Conservation (phyloP, 805 yeast genomes). For the Ogataea siamensis region DNA sequence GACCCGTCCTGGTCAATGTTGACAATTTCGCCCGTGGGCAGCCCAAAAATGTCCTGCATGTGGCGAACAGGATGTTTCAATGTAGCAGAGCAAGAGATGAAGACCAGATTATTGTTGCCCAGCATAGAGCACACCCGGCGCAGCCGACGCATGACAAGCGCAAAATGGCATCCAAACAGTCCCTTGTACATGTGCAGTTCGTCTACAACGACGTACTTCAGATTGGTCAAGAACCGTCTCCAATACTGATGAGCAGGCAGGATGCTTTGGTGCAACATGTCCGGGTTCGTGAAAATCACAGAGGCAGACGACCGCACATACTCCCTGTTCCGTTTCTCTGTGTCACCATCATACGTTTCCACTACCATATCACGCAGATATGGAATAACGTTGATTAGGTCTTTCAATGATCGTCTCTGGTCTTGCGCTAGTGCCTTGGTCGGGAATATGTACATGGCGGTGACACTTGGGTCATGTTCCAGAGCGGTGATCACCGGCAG, state of each 20-base stretch:
- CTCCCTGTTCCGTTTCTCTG: constrained; percentile 55
- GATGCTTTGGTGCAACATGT: constrained; percentile 82
- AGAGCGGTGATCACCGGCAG: constrained; percentile 66
- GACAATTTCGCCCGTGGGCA: constrained; percentile 45
- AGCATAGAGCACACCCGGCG: constrained; percentile 57
- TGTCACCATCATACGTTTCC: constrained; percentile 94
- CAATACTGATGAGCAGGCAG: constrained; percentile 76
- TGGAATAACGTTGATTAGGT: constrained; percentile 51
- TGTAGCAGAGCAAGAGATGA: constrained; percentile 94
- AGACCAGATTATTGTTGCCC: constrained; percentile 55
- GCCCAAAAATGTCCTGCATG: constrained; percentile 72
- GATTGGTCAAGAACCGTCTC: constrained; percentile 62
- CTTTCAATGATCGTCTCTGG: constrained; percentile 78
- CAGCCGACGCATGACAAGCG: constrained; percentile 77
- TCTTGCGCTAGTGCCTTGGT: constrained; percentile 98
- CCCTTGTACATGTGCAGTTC: constrained; percentile 88
- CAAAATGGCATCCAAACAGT: constrained; percentile 89
- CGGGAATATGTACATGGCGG: constrained; percentile 89
- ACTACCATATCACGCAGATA: constrained; percentile 46
- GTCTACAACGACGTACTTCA: constrained; percentile 77
- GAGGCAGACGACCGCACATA: constrained; percentile 61
- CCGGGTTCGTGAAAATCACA: constrained; percentile 92
- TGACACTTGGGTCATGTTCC: constrained; percentile 42
- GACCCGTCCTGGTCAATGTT: constrained; percentile 83
- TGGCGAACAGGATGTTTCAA: constrained; percentile 70